These are phyloP conservation scores for Jamesozyma piceae DNA, from an alignment of 805 yeast genomes.

Conservation along the genomic window DNA sequence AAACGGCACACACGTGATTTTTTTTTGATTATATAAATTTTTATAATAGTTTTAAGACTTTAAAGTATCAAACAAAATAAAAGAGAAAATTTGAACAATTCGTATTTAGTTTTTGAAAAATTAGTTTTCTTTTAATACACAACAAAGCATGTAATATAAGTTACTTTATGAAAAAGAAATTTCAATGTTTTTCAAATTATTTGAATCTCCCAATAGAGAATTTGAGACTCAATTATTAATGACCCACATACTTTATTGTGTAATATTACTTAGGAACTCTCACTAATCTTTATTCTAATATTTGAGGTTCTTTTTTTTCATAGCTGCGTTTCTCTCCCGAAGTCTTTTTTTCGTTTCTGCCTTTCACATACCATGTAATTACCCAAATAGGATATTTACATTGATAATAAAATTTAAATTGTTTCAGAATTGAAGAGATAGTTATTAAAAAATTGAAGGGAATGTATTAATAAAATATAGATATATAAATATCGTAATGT, in stretches of 20 bases:
- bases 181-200: too few species aligned
- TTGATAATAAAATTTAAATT: neutral
- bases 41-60: too few species aligned
- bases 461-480: neutral
- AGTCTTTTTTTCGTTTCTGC: neutral
- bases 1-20: conserved; percentile 34
- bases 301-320: neutral
- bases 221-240: too few species aligned
- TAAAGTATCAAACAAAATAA: too few species aligned
- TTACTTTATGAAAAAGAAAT: neutral
- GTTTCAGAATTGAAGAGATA: neutral
- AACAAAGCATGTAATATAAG: neutral
- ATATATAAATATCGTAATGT: too few species aligned
- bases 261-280: neutral
- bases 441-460: neutral
- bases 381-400: conserved; percentile 2
- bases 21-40: neutral
- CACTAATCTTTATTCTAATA: too few species aligned
- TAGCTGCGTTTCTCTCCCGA: neutral
- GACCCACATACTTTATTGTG: neutral
- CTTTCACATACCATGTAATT: neutral
- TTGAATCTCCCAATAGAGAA: too few species aligned
- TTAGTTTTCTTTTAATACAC: neutral
- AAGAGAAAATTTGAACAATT: too few species aligned
- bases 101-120: too few species aligned